Conservation (phyloP, 306 rosid genomes). For the Castanea sativa region DNA sequence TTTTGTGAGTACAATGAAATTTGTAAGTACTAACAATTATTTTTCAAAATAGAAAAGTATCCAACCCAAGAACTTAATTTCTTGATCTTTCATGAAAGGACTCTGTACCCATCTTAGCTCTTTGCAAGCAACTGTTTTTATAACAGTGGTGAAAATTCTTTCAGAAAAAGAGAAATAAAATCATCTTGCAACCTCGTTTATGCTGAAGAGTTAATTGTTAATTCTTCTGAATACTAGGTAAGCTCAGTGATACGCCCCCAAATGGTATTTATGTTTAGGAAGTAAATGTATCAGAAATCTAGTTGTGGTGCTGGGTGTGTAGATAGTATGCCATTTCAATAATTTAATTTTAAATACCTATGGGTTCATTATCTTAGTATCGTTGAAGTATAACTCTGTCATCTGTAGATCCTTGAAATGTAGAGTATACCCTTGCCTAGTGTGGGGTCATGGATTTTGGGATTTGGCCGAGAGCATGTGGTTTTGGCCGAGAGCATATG, state of each 20-base stretch:
- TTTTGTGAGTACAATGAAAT: background rate
- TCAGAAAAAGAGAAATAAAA: background rate
- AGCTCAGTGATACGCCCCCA: constrained; percentile 34
- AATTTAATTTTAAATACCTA: too few species aligned
- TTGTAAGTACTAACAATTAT: too few species aligned
- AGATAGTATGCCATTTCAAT: too few species aligned
- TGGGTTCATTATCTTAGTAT: too few species aligned
- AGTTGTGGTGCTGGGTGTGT: background rate
- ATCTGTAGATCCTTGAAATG: background rate
- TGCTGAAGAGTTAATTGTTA: background rate
- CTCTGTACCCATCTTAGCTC: background rate
- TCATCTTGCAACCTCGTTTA: background rate
- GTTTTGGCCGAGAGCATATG: too few species aligned
- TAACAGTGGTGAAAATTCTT: too few species aligned
- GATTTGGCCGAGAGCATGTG: too few species aligned
- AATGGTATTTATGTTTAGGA: background rate
- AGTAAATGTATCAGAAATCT: background rate
- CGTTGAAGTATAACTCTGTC: too few species aligned
- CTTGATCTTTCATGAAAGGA: background rate
- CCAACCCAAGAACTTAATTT: background rate
- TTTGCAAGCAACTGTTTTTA: background rate
- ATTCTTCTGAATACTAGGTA: constrained; percentile 53
- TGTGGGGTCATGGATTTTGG: too few species aligned
- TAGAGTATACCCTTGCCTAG: background rate
- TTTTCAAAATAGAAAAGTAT: background rate